Evolutionary conservation across 176 grass and related monocot genomes (phyloP).

Genomic region (Raddia guianensis): DNA sequence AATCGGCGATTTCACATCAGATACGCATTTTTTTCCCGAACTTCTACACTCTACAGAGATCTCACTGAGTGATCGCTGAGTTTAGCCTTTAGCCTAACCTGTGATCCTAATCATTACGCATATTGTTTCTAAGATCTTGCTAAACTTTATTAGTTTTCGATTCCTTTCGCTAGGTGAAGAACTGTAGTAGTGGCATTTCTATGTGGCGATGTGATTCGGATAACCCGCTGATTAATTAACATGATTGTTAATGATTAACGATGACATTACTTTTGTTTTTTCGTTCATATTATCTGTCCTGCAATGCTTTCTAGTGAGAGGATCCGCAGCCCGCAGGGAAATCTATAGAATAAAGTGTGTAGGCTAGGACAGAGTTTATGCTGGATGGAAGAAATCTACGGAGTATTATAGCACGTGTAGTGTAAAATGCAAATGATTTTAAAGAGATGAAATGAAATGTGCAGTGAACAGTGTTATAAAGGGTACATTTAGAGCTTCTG

Average conservation of each 20-base stretch:
- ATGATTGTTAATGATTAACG: slow-evolving; percentile 21
- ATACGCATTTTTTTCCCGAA: not conserved
- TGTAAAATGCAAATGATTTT: no score
- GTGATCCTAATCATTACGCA: slow-evolving; percentile 36
- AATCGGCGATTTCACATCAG: not conserved
- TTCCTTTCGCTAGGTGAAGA: not conserved
- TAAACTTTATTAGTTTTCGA: not conserved
- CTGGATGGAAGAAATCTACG: no score
- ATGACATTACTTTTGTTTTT: not conserved
- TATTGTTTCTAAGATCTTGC: slow-evolving; percentile 2
- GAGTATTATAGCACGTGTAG: no score
- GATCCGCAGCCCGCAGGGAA: no score
- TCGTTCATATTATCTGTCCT: not conserved
- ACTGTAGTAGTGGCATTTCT: slow-evolving; percentile 23
- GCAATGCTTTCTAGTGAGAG: no score
- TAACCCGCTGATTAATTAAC: not conserved
- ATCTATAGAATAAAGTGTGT: no score
- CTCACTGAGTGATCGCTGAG: not conserved
- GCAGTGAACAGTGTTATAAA: no score
- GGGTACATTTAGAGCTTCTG: no score
- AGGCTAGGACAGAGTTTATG: no score
- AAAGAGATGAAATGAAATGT: no score
- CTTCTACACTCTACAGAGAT: not conserved
- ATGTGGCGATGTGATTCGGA: not conserved
- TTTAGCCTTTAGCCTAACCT: slow-evolving; percentile 25